A percentile compares a stretch with the other conserved stretches of the same genome.
Evolutionary conservation across 2,329 filamentous ascomycete species (phyloP).

Genomic region (Cladosporium sp.): DNA sequence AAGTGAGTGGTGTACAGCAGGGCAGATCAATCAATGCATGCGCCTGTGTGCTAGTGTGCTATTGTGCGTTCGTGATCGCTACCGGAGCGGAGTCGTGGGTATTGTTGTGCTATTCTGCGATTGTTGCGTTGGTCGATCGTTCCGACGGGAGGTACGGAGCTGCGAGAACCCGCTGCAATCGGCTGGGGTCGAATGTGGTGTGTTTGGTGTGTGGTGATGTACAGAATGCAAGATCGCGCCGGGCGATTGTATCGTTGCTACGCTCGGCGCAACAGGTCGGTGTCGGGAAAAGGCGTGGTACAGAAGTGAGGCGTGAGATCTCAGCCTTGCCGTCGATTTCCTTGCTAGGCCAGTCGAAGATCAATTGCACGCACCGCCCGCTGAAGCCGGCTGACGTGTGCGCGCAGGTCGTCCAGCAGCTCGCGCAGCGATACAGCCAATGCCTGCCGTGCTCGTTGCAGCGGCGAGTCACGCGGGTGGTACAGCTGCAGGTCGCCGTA

Average conservation of each 20-base stretch:
- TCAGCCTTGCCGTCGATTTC: neutral
- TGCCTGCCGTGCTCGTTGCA: neutral
- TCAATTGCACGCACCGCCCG: neutral
- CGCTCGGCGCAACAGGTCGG: neutral
- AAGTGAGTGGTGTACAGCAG: slow-evolving; percentile 1
- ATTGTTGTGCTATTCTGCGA: neutral
- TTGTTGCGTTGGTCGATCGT: slow-evolving; percentile 1
- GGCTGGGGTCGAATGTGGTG: neutral
- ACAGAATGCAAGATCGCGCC: slow-evolving; percentile 2
- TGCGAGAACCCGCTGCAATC: neutral
- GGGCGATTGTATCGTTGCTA: slow-evolving; percentile 2
- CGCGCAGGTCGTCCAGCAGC: slow-evolving; percentile 3
- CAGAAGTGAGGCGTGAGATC: neutral
- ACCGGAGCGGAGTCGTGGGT: neutral
- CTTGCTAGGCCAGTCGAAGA: neutral
- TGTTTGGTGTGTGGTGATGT: neutral
- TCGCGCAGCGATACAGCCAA: slow-evolving; percentile 2
- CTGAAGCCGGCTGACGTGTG: slow-evolving; percentile 7
- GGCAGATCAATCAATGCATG: slow-evolving; percentile 10
- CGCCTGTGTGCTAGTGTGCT: neutral
- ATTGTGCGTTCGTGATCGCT: slow-evolving; percentile 4
- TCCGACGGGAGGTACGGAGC: slow-evolving; percentile 4
- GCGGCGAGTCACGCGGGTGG: slow-evolving; percentile 3
- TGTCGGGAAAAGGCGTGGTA: neutral
- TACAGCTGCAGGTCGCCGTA: slow-evolving; percentile 3